These are phyloP conservation scores for Fusarium ramigenum DNA, from an alignment of 2,329 filamentous ascomycete species.

Conservation along the genomic window DNA sequence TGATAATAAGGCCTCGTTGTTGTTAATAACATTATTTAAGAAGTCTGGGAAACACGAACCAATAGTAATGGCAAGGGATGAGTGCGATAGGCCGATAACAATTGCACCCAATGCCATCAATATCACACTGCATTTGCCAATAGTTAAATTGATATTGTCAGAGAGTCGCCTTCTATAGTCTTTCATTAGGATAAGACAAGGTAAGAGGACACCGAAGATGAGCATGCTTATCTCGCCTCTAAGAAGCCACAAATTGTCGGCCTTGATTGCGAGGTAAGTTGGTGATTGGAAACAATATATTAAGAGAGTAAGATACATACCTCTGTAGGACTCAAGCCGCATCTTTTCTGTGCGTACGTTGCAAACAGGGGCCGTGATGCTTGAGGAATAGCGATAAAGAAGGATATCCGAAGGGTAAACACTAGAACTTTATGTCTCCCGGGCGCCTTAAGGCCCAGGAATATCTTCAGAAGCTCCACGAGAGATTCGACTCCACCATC, in stretches of 20 bases:
- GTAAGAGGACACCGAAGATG: neutral
- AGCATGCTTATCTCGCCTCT: neutral
- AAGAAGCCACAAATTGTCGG: neutral
- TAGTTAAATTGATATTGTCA: neutral
- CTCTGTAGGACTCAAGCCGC: neutral
- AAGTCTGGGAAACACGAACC: neutral
- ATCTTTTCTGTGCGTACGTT: neutral
- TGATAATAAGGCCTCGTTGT: neutral
- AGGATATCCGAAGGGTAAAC: neutral
- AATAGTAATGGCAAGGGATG: neutral
- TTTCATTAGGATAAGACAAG: neutral
- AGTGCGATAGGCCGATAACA: neutral
- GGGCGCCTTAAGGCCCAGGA: neutral
- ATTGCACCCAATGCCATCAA: neutral
- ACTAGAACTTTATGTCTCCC: neutral
- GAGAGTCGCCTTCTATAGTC: neutral
- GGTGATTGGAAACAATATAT: too few relatives aligned
- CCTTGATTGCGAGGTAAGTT: too few relatives aligned
- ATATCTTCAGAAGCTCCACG: neutral
- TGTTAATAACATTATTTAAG: neutral
- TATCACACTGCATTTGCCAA: neutral
- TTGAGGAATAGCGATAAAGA: neutral
- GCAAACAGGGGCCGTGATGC: neutral
- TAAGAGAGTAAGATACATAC: neutral
- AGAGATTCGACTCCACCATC: neutral